Conservation (phyloP, 306 rosid genomes). For the Malus domestica region DNA sequence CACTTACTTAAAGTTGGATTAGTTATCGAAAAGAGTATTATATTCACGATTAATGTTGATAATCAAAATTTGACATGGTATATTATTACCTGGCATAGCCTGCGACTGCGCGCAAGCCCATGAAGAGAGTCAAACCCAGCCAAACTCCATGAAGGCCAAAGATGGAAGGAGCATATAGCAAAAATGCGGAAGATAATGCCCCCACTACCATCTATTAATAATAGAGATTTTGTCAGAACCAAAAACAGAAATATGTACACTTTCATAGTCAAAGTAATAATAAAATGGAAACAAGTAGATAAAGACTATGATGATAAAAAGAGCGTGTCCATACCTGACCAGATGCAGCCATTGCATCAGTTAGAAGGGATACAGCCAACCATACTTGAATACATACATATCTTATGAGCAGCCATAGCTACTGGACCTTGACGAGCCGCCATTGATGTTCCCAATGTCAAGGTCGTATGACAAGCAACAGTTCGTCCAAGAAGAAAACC, state of each 20-base stretch:
- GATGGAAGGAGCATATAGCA: conserved; percentile 52
- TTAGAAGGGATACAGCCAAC: conserved; percentile 93
- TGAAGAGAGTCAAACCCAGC: conserved; percentile 77
- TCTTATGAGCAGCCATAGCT: conserved; percentile 98
- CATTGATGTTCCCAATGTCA: conserved; percentile 89
- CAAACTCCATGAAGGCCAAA: conserved; percentile 77
- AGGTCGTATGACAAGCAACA: conserved; percentile 76
- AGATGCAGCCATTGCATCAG: conserved; percentile 82
- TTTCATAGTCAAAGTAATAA: not conserved
- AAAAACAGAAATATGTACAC: conserved; percentile 1
- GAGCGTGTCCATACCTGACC: conserved; percentile 52
- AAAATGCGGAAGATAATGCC: conserved; percentile 55
- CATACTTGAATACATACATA: conserved; percentile 80
- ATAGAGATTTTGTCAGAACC: conserved; percentile 5
- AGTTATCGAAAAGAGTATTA: not conserved
- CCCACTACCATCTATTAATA: conserved; percentile 58
- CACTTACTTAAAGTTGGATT: not conserved
- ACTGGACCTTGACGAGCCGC: conserved; percentile 96
- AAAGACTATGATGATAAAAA: conserved; percentile 2
- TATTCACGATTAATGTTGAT: not conserved
- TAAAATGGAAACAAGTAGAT: not conserved
- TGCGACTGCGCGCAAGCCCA: conserved; percentile 68
- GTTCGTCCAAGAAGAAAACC: conserved; percentile 92
- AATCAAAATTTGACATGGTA: not conserved
- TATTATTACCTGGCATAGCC: conserved; percentile 58